Conservation (phyloP, 768 basidiomycete genomes). For the Amanita phalloides region DNA sequence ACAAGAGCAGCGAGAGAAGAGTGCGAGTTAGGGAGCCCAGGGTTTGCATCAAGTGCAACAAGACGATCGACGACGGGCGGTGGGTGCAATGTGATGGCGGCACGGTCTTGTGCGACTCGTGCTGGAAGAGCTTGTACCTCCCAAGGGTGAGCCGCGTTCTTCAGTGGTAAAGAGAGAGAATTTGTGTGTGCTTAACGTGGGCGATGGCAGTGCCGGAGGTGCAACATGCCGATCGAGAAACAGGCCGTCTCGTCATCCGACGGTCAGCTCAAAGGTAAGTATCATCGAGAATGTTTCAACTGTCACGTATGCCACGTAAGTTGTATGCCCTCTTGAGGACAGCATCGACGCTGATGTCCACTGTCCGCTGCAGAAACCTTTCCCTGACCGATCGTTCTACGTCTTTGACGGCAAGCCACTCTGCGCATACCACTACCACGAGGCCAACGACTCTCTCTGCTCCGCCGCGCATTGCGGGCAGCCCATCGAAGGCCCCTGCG, state of each 20-base stretch:
- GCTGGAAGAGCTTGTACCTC: slow-evolving; percentile 95
- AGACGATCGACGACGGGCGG: slow-evolving; percentile 64
- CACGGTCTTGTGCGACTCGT: slow-evolving; percentile 73
- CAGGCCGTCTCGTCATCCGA: slow-evolving; percentile 87
- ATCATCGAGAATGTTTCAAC: slow-evolving; percentile 86
- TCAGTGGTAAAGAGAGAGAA: neutral
- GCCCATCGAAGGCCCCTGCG: slow-evolving; percentile 91
- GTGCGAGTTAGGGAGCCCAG: slow-evolving; percentile 24
- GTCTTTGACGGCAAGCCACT: slow-evolving; percentile 85
- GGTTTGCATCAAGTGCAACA: slow-evolving; percentile 59
- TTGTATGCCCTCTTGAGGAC: slow-evolving; percentile 3
- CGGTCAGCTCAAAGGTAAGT: slow-evolving; percentile 93
- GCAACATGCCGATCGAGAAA: slow-evolving; percentile 79
- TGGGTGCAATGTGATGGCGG: slow-evolving; percentile 77
- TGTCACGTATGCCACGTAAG: slow-evolving; percentile 73
- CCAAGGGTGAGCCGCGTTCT: slow-evolving; percentile 54
- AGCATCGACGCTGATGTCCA: neutral
- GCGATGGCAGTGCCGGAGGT: slow-evolving; percentile 66
- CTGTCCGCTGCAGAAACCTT: slow-evolving; percentile 50
- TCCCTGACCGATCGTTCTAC: slow-evolving; percentile 88
- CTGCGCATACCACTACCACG: slow-evolving; percentile 90
- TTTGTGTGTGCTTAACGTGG: neutral
- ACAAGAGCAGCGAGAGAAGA: slow-evolving; percentile 15
- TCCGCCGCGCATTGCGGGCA: slow-evolving; percentile 67
- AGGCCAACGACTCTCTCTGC: slow-evolving; percentile 84